A percentile compares a stretch with the other conserved stretches of the same genome.
These are phyloP conservation scores for Heterobasidion irregulare DNA, from an alignment of 1,284 basidiomycete species.

Conservation along the genomic window DNA sequence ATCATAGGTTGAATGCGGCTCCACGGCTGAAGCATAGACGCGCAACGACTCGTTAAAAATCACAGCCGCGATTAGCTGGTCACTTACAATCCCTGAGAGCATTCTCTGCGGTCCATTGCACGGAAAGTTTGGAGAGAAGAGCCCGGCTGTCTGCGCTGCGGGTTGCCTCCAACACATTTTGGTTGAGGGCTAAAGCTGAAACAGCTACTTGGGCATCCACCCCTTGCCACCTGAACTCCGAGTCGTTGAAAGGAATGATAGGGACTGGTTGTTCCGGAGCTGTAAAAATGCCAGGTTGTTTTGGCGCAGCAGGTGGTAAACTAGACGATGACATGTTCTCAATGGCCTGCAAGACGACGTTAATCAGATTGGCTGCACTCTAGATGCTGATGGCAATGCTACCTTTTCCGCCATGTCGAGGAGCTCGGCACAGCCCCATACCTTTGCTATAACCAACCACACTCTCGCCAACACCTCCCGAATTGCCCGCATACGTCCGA, in stretches of 20 bases:
- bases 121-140: conserved; percentile 44
- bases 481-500: conserved; percentile 47
- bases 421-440: conserved; percentile 62
- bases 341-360: conserved; percentile 2
- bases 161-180: conserved; percentile 52
- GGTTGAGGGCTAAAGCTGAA: conserved; percentile 38
- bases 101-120: conserved; percentile 66
- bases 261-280: conserved; percentile 26
- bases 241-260: conserved; percentile 20
- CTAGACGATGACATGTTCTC: conserved; percentile 4
- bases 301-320: conserved; percentile 15
- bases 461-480: conserved; percentile 57
- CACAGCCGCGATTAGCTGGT: neutral
- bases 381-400: conserved; percentile 8
- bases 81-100: conserved; percentile 70
- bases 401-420: conserved; percentile 51
- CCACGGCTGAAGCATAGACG: conserved; percentile 39
- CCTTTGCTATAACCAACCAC: conserved; percentile 62
- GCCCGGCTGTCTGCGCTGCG: conserved; percentile 45
- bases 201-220: conserved; percentile 53
- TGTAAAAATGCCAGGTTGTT: conserved; percentile 26
- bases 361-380: neutral
- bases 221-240: conserved; percentile 19
- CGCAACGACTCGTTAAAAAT: conserved; percentile 45
- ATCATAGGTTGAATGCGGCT: conserved; percentile 51